Evolutionary conservation across 257 asterid genomes (phyloP).

Genomic region (Ophiorrhiza pumila): DNA sequence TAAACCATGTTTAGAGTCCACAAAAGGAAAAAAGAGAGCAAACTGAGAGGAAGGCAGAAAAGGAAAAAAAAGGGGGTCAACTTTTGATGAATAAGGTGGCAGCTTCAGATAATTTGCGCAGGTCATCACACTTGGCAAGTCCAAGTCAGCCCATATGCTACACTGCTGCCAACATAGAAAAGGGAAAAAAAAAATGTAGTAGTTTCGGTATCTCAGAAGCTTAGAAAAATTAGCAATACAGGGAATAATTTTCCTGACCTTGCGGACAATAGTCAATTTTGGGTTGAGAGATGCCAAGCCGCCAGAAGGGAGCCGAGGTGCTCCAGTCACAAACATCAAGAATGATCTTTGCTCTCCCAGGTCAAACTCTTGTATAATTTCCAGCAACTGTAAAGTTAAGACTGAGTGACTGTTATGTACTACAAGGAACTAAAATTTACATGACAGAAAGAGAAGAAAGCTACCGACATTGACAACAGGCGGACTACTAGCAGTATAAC

Average conservation of each 20-base stretch:
- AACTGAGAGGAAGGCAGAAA: neutral
- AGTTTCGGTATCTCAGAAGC: neutral
- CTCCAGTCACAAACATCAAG: slow-evolving; percentile 94
- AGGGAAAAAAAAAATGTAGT: neutral
- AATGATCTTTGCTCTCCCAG: slow-evolving; percentile 74
- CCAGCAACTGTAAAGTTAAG: slow-evolving; percentile 54
- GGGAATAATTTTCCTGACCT: slow-evolving; percentile 36
- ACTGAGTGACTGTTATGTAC: neutral
- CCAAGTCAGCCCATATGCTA: slow-evolving; percentile 51
- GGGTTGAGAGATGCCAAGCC: slow-evolving; percentile 95
- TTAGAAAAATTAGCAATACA: neutral
- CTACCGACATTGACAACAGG: slow-evolving; percentile 62
- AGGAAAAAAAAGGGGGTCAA: no score
- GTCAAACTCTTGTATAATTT: slow-evolving; percentile 77
- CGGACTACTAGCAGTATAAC: slow-evolving; percentile 87
- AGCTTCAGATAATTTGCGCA: slow-evolving; percentile 93
- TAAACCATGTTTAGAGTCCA: neutral
- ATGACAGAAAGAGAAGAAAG: neutral
- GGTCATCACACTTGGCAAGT: slow-evolving; percentile 96
- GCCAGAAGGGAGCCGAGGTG: slow-evolving; percentile 91
- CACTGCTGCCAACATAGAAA: slow-evolving; percentile 51
- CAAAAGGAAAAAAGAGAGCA: neutral
- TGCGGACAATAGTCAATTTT: slow-evolving; percentile 83
- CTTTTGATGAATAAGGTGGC: slow-evolving; percentile 92
- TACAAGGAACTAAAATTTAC: neutral